Conservation (phyloP, 176 grass and related monocot genomes). For the Lolium perenne region DNA sequence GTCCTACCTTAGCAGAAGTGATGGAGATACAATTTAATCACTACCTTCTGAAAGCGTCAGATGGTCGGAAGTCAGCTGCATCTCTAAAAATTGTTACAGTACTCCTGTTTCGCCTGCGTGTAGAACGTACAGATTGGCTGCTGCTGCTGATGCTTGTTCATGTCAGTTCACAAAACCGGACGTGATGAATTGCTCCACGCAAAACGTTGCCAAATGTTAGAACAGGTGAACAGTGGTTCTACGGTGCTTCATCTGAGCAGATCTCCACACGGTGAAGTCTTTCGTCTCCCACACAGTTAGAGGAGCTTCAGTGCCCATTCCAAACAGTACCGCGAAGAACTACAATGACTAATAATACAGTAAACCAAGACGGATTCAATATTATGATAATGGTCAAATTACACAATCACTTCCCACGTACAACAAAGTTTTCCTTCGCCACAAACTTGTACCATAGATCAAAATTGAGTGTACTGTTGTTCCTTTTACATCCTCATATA, state of each 20-base stretch:
- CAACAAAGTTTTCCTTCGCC: slow-evolving; percentile 38
- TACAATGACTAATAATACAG: neutral
- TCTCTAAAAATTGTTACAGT: no score
- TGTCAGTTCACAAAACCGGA: no score
- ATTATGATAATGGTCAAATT: slow-evolving; percentile 16
- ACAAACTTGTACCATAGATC: neutral
- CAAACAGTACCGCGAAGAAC: neutral
- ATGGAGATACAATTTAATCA: no score
- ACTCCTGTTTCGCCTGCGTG: neutral
- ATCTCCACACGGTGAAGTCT: neutral
- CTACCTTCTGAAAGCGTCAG: no score
- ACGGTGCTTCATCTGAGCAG: neutral
- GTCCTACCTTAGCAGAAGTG: neutral
- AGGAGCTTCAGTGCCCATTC: neutral
- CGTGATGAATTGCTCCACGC: no score
- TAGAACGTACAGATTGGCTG: neutral
- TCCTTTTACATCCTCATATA: slow-evolving; percentile 4
- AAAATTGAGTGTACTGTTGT: neutral
- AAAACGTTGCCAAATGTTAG: no score
- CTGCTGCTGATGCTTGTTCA: no score
- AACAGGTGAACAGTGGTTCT: neutral
- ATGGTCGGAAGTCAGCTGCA: no score
- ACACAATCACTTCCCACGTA: slow-evolving; percentile 5
- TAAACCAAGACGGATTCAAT: neutral
- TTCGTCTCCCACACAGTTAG: neutral